phyloP scores from a whole-genome alignment of 352 stramenopile genomes.

The Pythium biforme region DNA sequence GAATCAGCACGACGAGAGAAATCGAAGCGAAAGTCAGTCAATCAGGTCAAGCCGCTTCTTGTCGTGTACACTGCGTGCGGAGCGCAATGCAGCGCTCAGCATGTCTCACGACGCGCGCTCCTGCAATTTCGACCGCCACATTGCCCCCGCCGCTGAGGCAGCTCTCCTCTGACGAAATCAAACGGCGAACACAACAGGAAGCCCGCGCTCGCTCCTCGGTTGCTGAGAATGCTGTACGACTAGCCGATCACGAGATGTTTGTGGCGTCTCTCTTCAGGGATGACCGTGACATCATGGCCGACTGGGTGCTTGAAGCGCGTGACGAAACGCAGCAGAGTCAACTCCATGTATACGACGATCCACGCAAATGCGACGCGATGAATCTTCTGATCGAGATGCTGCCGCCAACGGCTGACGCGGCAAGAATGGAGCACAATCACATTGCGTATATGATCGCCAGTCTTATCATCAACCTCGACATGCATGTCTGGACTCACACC shows the following conservation, averaged over 20 bases:
- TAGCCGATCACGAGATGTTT: too few species aligned
- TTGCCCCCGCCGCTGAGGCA: neutral
- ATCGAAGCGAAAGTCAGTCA: too few species aligned
- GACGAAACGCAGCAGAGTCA: neutral
- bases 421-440: neutral
- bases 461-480: neutral
- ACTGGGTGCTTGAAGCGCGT: neutral
- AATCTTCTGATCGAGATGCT: neutral
- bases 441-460: neutral
- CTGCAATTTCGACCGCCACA: slow-evolving; percentile 3
- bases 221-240: neutral
- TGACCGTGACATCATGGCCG: too few species aligned
- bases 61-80: too few species aligned
- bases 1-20: too few species aligned
- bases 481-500: neutral
- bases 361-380: neutral
- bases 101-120: too few species aligned
- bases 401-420: neutral
- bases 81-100: too few species aligned
- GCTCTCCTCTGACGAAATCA: too few species aligned
- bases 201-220: neutral
- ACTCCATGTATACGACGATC: neutral
- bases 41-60: too few species aligned
- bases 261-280: too few species aligned
- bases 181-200: too few species aligned